These are phyloP conservation scores for Raddia guianensis DNA, from an alignment of 176 grass and related monocot species.

Conservation along the genomic window DNA sequence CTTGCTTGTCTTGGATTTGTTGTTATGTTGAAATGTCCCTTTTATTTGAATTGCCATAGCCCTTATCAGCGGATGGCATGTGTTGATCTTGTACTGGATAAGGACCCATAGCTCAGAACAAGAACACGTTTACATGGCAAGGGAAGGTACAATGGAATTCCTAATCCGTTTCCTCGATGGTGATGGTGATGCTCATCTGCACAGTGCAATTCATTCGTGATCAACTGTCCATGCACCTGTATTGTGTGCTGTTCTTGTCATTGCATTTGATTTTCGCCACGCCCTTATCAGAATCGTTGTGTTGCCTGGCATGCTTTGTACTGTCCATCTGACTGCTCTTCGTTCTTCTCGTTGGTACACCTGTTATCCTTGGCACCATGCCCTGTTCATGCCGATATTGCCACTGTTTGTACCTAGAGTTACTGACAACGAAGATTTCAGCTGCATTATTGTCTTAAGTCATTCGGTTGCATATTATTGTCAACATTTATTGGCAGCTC, in stretches of 20 bases:
- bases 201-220: not conserved
- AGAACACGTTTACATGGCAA: conserved; percentile 29
- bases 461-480: not conserved
- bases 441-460: not conserved
- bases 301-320: conserved; percentile 3
- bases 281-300: not conserved
- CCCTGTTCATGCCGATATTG: not conserved
- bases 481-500: not conserved
- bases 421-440: not conserved
- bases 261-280: not conserved
- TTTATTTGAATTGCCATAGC: conserved; percentile 10
- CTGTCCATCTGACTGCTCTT: not conserved
- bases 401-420: not conserved
- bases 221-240: not conserved
- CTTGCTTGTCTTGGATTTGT: not conserved
- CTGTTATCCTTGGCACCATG: not conserved
- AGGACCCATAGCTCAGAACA: not conserved
- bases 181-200: not conserved
- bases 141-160: not conserved
- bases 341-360: not conserved
- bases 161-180: not conserved
- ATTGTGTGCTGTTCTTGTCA: not conserved
- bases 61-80: conserved; percentile 25
- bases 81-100: conserved; percentile 11
- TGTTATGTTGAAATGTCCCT: not conserved